phyloP scores from a whole-genome alignment of 768 basidiomycete species.

The Leccinum aurantiacum region DNA sequence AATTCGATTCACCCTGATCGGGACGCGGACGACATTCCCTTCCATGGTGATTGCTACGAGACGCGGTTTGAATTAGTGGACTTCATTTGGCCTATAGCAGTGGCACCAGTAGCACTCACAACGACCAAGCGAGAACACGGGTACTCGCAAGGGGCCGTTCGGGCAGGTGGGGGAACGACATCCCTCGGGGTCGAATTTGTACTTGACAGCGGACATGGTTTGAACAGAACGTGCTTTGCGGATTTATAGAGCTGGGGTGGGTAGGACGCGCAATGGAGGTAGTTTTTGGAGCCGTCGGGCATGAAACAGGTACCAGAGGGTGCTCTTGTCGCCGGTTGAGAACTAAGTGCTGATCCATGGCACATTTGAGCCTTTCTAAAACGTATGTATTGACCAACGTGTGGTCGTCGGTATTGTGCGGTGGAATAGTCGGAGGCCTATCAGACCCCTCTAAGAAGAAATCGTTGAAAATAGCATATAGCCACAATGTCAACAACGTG shows the following conservation, averaged over 20 bases:
- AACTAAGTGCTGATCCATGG: too few relatives aligned
- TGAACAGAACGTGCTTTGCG: neutral
- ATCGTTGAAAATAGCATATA: neutral
- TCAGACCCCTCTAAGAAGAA: too few relatives aligned
- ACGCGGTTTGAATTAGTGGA: neutral
- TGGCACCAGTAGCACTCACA: slow-evolving; percentile 31
- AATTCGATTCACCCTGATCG: slow-evolving; percentile 41
- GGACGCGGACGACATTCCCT: slow-evolving; percentile 47
- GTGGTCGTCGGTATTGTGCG: too few relatives aligned
- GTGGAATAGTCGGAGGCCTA: too few relatives aligned
- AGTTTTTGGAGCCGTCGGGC: too few relatives aligned
- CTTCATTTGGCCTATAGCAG: neutral
- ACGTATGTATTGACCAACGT: too few relatives aligned
- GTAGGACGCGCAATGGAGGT: too few relatives aligned
- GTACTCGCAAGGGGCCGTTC: slow-evolving; percentile 46
- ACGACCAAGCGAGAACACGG: slow-evolving; percentile 51
- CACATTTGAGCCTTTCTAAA: too few relatives aligned
- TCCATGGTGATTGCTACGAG: slow-evolving; percentile 43
- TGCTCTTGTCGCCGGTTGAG: too few relatives aligned
- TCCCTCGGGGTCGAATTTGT: slow-evolving; percentile 38
- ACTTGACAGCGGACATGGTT: slow-evolving; percentile 26
- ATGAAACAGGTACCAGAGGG: too few relatives aligned
- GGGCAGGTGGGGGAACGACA: slow-evolving; percentile 41
- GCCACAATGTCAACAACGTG: neutral
- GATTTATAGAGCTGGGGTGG: too few relatives aligned